Base-by-base conservation (phyloP, 1,284 basidiomycete species). In the Ceratobasidium sp. region DNA sequence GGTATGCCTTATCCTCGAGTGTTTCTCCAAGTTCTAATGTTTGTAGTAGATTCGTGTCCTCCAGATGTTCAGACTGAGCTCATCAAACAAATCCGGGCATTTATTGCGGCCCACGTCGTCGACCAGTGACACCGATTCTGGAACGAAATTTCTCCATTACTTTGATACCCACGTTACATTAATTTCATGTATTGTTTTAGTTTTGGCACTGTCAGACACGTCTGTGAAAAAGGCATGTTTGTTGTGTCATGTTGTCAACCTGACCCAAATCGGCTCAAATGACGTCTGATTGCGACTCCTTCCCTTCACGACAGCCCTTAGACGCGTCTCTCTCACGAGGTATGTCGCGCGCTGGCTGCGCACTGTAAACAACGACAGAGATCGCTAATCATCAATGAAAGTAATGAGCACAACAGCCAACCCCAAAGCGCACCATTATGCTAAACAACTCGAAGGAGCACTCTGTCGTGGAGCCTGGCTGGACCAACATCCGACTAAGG, bases 381-480 rank as follows among this genome's bases (percentile, higher is more conserved):
- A 35, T 35, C 31, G 20, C 53, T 65, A 27, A 35, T 13, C 54
- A 45, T 31, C 52, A 31, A 8, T 2, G 31, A 31, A 45, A 35
- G 62, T 31, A 12, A 56, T 68, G 34, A 82, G 82, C 22, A 65
- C 49, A 3, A 27, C 29, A 79, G 75, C 81, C 1, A 79, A 80
- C 60, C 74, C 79, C 64, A 92, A 92, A 75, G 87, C 89, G 72
- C 83, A 82, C 57, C 84, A 91, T 75, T 93, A 92, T 77, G 90
- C 88, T 86, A 77, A 82, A 1, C 89, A 92, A 74, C 84, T 93
- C 53, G 82, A 89, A 56, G 75, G 82, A 2, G 85, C 86, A 0
- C 82, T 93, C 57, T 87, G 87, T 2, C 85, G 86, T 1, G 91
- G 91, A 1, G 80, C 85, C 71, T 93, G 91, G 91, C 79, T 85